A percentile compares a stretch with the other conserved stretches of the same genome.
Conservation (phyloP, 169 alveolate genomes). For the Plasmodium coatneyi region DNA sequence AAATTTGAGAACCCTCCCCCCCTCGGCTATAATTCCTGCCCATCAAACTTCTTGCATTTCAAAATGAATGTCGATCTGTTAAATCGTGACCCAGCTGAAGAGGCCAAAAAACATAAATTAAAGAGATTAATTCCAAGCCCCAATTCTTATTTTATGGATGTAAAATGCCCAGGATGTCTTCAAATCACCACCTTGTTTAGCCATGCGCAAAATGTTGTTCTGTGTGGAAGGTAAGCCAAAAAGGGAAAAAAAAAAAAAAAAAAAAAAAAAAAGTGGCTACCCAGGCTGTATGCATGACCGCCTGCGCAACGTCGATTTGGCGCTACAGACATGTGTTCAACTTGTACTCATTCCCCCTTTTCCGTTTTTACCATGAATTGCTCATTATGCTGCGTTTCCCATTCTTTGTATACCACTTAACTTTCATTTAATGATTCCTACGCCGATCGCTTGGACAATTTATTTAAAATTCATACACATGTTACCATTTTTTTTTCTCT, state of each 20-base stretch:
- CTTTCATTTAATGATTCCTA: background rate
- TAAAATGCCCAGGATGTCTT: conserved; percentile 97
- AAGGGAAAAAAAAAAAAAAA: background rate
- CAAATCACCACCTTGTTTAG: conserved; percentile 95
- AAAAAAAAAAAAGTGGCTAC: background rate
- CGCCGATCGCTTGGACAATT: background rate
- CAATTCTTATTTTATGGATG: conserved; percentile 98
- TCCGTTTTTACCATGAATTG: background rate
- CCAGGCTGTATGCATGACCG: background rate
- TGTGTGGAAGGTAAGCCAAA: conserved; percentile 88
- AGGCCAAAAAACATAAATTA: conserved; percentile 95
- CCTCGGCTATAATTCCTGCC: background rate
- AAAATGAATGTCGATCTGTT: conserved; percentile 96
- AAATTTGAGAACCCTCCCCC: background rate
- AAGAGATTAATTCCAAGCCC: conserved; percentile 98
- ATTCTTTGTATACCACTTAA: background rate
- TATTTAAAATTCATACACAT: background rate
- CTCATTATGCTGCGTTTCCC: background rate
- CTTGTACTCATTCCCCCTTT: background rate
- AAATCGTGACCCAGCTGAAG: conserved; percentile 95
- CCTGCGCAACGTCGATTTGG: conserved; percentile 5
- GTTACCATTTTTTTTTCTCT: background rate
- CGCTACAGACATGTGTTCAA: background rate
- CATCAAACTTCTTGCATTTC: conserved; percentile 18
- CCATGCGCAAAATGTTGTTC: conserved; percentile 95